phyloP scores from a whole-genome alignment of 176 grass and related monocot genomes.

The Pharus latifolius region DNA sequence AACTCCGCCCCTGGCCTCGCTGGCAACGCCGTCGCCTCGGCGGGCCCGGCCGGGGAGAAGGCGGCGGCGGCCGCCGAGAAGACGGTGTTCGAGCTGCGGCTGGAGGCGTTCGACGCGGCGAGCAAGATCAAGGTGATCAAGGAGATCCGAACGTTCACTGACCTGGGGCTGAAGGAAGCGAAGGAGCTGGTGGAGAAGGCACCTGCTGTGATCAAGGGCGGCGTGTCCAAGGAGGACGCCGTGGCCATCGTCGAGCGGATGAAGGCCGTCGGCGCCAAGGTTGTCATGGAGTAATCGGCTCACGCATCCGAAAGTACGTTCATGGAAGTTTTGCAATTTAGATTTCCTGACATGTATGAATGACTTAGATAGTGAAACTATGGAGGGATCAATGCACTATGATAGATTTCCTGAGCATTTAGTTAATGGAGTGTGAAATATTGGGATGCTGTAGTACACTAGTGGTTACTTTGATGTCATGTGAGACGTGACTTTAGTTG shows the following conservation, averaged over 20 bases:
- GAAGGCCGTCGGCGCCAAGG: conserved; percentile 82
- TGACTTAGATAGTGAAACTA: neutral
- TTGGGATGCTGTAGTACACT: neutral
- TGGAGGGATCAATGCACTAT: neutral
- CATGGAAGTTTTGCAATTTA: neutral
- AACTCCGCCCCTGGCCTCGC: conserved; percentile 62
- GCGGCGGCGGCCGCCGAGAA: conserved; percentile 70
- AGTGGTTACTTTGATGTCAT: neutral
- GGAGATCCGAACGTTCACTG: conserved; percentile 81
- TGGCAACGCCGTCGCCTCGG: conserved; percentile 3
- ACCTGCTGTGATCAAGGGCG: conserved; percentile 65
- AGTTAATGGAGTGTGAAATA: neutral
- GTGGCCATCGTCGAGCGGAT: conserved; percentile 74
- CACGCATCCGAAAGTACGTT: conserved; percentile 8
- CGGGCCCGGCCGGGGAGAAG: conserved; percentile 15
- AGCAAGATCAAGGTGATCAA: conserved; percentile 99
- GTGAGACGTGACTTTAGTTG: neutral
- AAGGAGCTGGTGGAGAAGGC: conserved; percentile 96
- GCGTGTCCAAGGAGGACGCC: conserved; percentile 78
- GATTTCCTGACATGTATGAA: neutral
- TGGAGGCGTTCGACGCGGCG: conserved; percentile 75
- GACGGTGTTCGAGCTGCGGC: conserved; percentile 83
- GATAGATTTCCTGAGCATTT: neutral
- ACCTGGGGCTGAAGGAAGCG: conserved; percentile 90
- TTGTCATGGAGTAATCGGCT: conserved; percentile 57